Base-by-base conservation (phyloP, 768 basidiomycete genomes). In the Tephrocybe rancida region DNA sequence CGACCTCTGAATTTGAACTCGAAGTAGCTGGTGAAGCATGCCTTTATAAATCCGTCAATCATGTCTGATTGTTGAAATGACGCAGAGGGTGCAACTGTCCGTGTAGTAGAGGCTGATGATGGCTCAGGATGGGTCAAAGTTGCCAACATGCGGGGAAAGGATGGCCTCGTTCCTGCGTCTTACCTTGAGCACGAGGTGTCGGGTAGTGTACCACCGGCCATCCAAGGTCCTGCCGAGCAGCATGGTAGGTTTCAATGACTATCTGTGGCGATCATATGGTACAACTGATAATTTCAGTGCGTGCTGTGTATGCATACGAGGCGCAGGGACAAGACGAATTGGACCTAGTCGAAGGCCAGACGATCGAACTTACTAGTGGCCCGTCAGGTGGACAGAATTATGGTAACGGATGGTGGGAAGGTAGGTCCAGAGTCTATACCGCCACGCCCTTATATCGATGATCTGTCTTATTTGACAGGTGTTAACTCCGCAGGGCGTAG, bases 101-200 rank as follows among this genome's bases (percentile, higher is more conserved):
- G 77, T 52, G 75, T 95, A 34, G 64, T 90, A 18, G 91, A 94
- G 64, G 81, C 85, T 55, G 90, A 94, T 55, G 92, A 92, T 60
- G 90, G 90, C 10, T 90, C 89, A 14, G 91, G 91, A 2, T 93
- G 91, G 92, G 81, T 88, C 10, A 93, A 93, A 65, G 88, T 92
- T 8, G 66, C 70, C 21, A 79, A 88, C 62, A 62, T 70, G 34
- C 67, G 68, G n/a, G 83, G 84, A 54, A 76, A 77, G 50, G 80
- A 81, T 60, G 91, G 91, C 8, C 81, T 93, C 35, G 85, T 92
- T 10, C 92, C 92, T n/a, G 88, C 88, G n/a, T 84, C 89, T 21
- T 93, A 93, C 74, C 67, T 92, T 47, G 77, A 81, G 58, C 56
- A 55, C 70, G 21, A 67, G 67, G 39, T 8, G 9, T 41, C 39